Percentiles rank a stretch among this genome's conserved stretches.
Evolutionary conservation across 495 filamentous ascomycete species (phyloP).

Genomic region (Sordaria brevicollis): DNA sequence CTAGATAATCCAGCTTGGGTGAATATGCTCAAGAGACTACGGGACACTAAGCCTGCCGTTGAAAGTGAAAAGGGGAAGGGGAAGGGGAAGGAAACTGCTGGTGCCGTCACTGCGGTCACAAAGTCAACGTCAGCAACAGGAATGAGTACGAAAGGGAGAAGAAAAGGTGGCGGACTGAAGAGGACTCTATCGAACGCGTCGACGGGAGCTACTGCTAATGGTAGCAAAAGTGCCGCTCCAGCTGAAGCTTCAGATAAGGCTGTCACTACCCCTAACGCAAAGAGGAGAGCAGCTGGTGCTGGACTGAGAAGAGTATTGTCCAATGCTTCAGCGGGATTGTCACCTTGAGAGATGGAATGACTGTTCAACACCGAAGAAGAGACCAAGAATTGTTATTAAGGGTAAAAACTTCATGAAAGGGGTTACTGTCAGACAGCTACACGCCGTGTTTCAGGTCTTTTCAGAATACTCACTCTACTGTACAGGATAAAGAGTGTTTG

Average conservation of each 20-base stretch:
- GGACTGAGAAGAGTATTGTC: background rate
- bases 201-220: background rate
- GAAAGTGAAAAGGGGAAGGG: background rate
- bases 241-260: background rate
- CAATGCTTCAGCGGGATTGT: background rate
- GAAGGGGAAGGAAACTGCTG: background rate
- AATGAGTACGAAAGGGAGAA: background rate
- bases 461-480: background rate
- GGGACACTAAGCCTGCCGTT: background rate
- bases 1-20: slow-evolving; percentile 19
- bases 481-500: background rate
- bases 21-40: background rate
- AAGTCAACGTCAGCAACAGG: background rate
- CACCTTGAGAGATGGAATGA: background rate
- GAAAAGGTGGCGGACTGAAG: background rate
- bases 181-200: background rate
- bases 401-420: background rate
- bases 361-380: background rate
- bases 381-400: background rate
- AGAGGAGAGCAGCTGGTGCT: background rate
- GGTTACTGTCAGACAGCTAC: background rate
- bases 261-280: background rate
- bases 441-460: background rate
- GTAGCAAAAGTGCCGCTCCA: background rate
- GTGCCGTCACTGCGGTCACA: background rate